Percentiles rank a stretch among this genome's conserved stretches.
phyloP scores from a whole-genome alignment of 2,329 filamentous ascomycete species.

The Hypoxylon sp. region DNA sequence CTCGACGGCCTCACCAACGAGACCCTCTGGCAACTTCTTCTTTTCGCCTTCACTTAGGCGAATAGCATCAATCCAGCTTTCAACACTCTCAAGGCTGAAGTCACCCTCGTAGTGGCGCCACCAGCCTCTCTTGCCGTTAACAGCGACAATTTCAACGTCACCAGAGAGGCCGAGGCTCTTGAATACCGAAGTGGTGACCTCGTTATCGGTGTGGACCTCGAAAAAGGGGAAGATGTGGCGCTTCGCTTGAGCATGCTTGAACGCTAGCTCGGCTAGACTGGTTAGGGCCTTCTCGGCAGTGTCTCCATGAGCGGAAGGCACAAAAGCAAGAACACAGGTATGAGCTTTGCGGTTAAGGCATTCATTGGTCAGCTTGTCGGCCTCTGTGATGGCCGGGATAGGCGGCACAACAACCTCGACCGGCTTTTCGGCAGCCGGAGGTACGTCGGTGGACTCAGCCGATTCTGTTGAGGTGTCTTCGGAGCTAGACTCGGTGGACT shows the following conservation, averaged over 20 bases:
- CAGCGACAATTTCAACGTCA: conserved; percentile 80
- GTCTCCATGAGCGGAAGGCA: conserved; percentile 68
- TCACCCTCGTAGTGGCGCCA: conserved; percentile 80
- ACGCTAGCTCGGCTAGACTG: conserved; percentile 79
- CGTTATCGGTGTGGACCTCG: conserved; percentile 75
- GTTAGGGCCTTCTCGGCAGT: conserved; percentile 71
- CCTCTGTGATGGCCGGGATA: conserved; percentile 75
- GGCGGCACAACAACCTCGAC: conserved; percentile 71
- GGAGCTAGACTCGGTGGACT: conserved; percentile 56
- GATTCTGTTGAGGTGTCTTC: conserved; percentile 57
- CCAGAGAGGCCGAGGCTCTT: conserved; percentile 73
- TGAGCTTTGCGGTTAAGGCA: conserved; percentile 83
- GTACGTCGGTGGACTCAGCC: conserved; percentile 58
- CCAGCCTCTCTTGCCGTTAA: conserved; percentile 90
- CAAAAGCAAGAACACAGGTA: conserved; percentile 85
- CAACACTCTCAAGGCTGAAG: conserved; percentile 74
- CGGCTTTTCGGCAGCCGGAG: conserved; percentile 61
- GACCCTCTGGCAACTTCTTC: conserved; percentile 76
- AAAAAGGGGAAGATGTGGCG: conserved; percentile 87
- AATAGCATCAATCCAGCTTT: conserved; percentile 92
- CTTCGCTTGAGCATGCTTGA: conserved; percentile 78
- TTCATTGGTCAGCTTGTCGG: conserved; percentile 74
- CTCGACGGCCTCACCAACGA: conserved; percentile 64
- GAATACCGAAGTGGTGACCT: conserved; percentile 69
- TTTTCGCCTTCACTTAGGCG: conserved; percentile 89